A percentile compares a stretch with the other conserved stretches of the same genome.
Evolutionary conservation across 2,329 filamentous ascomycete species (phyloP).

Genomic region (Pseudohalonectria lignicola): DNA sequence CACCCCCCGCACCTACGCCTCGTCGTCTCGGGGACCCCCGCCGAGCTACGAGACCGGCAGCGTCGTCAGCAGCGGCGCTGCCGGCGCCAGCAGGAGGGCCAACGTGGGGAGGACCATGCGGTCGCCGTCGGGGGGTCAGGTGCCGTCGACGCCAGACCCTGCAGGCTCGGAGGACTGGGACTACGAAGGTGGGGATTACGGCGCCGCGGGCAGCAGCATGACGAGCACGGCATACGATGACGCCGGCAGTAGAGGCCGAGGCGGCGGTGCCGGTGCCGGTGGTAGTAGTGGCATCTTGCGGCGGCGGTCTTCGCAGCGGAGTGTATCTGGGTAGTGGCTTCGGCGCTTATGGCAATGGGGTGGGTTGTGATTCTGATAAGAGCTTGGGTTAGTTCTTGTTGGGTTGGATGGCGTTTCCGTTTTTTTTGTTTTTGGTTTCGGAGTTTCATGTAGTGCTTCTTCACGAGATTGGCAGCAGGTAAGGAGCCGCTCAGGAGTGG

Average conservation of each 20-base stretch:
- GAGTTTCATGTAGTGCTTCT: neutral
- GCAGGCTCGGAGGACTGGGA: neutral
- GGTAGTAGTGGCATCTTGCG: no score
- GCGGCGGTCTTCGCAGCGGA: neutral
- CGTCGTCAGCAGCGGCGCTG: neutral
- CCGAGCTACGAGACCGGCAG: conserved; percentile 2
- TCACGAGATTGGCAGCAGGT: no score
- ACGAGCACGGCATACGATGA: neutral
- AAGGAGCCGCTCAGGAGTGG: no score
- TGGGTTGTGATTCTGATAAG: neutral
- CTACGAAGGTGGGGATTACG: neutral
- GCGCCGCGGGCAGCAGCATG: neutral
- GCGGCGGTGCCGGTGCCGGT: neutral
- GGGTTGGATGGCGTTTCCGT: no score
- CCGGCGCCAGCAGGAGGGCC: neutral
- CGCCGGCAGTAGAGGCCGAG: neutral
- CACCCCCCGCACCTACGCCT: neutral
- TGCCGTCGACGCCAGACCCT: neutral
- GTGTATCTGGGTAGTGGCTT: neutral
- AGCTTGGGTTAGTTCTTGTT: no score
- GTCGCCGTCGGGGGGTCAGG: neutral
- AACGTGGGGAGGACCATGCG: neutral
- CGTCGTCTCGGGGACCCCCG: neutral
- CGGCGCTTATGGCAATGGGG: neutral
- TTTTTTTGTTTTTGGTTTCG: neutral